Percentiles rank a stretch among this genome's conserved stretches.
Conservation (phyloP, 2,329 filamentous ascomycete genomes). For the Penicillium hordei region DNA sequence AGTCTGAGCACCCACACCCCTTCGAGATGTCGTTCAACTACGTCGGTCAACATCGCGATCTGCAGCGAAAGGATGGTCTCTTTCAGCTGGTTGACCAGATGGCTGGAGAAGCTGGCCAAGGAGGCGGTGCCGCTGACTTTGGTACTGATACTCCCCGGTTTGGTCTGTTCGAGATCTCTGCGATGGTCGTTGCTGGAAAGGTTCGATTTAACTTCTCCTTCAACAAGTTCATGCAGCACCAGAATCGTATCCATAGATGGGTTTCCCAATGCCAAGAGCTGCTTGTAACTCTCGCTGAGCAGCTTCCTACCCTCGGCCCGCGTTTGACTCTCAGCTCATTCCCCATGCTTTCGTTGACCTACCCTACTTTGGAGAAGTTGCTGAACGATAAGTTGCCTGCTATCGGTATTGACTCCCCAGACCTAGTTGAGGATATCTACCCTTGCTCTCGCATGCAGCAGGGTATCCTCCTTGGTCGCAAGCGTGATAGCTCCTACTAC, state of each 20-base stretch:
- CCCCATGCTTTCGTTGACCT: constrained; percentile 47
- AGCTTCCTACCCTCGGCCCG: constrained; percentile 26
- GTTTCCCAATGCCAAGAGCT: constrained; percentile 40
- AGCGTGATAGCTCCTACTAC: constrained; percentile 37
- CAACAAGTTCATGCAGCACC: constrained; percentile 51
- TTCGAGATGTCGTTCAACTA: constrained; percentile 48
- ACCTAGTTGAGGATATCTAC: constrained; percentile 46
- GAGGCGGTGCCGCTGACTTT: constrained; percentile 48
- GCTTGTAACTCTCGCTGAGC: constrained; percentile 32
- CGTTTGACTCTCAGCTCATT: constrained; percentile 46
- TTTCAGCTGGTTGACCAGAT: constrained; percentile 47
- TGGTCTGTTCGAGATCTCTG: constrained; percentile 54
- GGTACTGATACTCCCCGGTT: constrained; percentile 48
- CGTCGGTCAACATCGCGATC: constrained; percentile 42
- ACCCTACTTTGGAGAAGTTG: constrained; percentile 43
- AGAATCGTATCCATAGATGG: constrained; percentile 47
- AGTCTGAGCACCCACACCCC: constrained; percentile 41
- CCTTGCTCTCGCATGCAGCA: constrained; percentile 43
- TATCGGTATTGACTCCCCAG: constrained; percentile 34
- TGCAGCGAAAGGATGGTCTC: constrained; percentile 47
- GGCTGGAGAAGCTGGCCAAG: constrained; percentile 48
- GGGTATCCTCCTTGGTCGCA: constrained; percentile 37
- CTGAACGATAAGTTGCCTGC: constrained; percentile 38
- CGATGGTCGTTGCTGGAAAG: constrained; percentile 48
- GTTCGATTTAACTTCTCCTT: constrained; percentile 54